Percentiles rank a stretch among this genome's conserved stretches.
Conservation (phyloP, 805 yeast genomes). For the Suhomyces prunicola region DNA sequence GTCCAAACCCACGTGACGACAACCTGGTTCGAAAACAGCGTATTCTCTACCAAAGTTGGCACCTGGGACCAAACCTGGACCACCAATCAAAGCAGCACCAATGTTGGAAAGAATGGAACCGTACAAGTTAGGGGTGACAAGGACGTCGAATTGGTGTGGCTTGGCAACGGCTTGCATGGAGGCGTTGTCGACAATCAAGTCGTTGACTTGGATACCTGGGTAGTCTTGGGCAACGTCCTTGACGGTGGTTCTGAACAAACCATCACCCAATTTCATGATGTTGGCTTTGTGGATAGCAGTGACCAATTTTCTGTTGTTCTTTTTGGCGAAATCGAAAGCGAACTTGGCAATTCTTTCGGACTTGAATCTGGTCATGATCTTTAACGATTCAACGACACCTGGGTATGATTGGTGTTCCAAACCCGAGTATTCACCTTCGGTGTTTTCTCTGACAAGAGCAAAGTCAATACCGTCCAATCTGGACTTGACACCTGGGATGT, state of each 20-base stretch:
- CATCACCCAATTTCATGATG: constrained; percentile 98
- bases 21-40: constrained; percentile 99
- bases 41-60: constrained; percentile 96
- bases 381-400: constrained; percentile 95
- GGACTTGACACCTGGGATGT: constrained; percentile 90
- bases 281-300: constrained; percentile 99
- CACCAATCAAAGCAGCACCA: constrained; percentile 96
- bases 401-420: constrained; percentile 96
- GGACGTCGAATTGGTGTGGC: constrained; percentile 97
- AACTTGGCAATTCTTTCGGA: constrained; percentile 97
- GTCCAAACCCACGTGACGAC: constrained; percentile 98
- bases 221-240: constrained; percentile 80
- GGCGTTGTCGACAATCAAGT: constrained; percentile 97
- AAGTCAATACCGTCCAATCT: constrained; percentile 86
- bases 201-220: constrained; percentile 78
- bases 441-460: constrained; percentile 96
- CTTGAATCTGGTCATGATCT: constrained; percentile 90
- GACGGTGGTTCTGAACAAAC: constrained; percentile 92
- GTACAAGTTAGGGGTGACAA: constrained; percentile 97
- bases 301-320: constrained; percentile 86
- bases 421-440: constrained; percentile 98
- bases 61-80: constrained; percentile 98
- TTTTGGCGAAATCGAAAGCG: constrained; percentile 92
- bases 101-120: constrained; percentile 97
- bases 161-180: constrained; percentile 98